Base-by-base conservation (phyloP, 148 eudicot species). In the Rheum nobile region DNA sequence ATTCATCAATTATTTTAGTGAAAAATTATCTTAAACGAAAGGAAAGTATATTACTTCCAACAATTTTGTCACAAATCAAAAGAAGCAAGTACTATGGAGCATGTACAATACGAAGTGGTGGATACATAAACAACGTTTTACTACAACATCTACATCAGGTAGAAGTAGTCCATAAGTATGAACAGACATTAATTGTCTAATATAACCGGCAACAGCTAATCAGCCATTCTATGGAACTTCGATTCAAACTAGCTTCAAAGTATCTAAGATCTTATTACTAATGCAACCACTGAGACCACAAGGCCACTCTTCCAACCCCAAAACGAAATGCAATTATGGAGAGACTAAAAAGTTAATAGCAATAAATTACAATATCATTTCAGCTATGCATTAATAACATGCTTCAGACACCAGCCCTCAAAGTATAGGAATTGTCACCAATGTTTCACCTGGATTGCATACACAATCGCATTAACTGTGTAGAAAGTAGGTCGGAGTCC, bases 401-500 rank as follows among this genome's bases (percentile, higher is more conserved):
- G 38, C 70, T 31, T 65, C 38, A 59, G n/a, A 57, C 38, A 43
- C 8, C 70, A 59, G 21, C 38, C 31, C 71, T 9, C 52, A 65
- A 52, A 21, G 8, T 31, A 46, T 50, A 74, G 21, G 52, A 17
- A 31, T 14, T 29, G 70, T 31, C 16, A 71, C 37, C 34, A 32
- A 74, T 52, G 50, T 32, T 75, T 84, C 77, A 93, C 98, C 98
- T 94, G 98, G 80, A 94, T 77, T 32, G 80, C 76, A 77, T 94
- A 94, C 26, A 94, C 91, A 57, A 88, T 82, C 6, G 89, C 93
- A 85, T 94, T 94, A 52, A 94, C 86, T 46, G 86, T 88, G 79
- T 82, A 91, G 83, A 94, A 94, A 76, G 87, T 85, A 54, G 93
- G 98, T 71, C 97, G 83, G 44, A 91, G 86, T 55, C 89, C 89